Evolutionary conservation across 257 asterid species (phyloP).

Genomic region (Oldenlandia corymbosa): DNA sequence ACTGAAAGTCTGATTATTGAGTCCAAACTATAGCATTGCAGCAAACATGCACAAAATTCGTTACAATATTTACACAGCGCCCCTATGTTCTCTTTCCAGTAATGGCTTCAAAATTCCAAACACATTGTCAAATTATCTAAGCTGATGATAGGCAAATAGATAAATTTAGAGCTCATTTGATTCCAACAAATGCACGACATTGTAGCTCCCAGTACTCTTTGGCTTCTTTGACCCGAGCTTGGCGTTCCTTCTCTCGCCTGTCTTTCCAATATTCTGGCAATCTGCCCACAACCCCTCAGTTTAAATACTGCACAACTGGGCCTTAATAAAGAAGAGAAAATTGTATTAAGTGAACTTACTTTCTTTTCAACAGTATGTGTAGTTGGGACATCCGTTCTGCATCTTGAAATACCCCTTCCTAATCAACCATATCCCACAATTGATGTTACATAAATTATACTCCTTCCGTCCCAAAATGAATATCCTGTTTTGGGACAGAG

Average conservation of each 20-base stretch:
- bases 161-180: conserved; percentile 5
- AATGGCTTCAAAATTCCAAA: too few species aligned
- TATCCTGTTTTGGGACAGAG: too few species aligned
- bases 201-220: conserved; percentile 17
- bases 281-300: conserved; percentile 4
- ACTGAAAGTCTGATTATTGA: too few species aligned
- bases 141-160: background rate
- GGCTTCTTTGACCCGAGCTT: conserved; percentile 18
- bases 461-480: too few species aligned
- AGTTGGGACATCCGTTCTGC: conserved; percentile 20
- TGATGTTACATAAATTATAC: too few species aligned
- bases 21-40: too few species aligned
- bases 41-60: too few species aligned
- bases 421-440: background rate
- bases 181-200: conserved; percentile 17
- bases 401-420: conserved; percentile 19
- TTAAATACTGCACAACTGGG: too few species aligned
- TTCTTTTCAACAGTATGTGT: conserved; percentile 13
- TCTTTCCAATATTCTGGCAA: conserved; percentile 23
- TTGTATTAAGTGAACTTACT: conserved; percentile 8
- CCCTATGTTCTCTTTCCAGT: too few species aligned
- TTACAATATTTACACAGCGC: too few species aligned
- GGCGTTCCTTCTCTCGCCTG: conserved; percentile 18
- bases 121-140: too few species aligned
- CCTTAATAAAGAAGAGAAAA: background rate